A percentile compares a stretch with the other conserved stretches of the same genome.
phyloP scores from a whole-genome alignment of 768 basidiomycete species.

The Amanita pallidorosea region DNA sequence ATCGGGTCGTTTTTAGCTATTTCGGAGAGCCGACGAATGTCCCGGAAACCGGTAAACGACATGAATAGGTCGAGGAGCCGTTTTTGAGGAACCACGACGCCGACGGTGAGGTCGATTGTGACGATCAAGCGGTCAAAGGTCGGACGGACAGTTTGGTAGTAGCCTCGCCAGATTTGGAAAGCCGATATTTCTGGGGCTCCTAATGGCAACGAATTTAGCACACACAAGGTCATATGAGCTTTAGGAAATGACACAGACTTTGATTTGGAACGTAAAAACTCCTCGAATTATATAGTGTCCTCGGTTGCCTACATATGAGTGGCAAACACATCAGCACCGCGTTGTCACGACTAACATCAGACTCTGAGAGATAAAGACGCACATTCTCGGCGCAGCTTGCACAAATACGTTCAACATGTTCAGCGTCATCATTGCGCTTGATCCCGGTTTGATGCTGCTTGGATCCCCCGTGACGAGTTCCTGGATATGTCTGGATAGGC shows the following conservation, averaged over 20 bases:
- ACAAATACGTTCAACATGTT: slow-evolving; percentile 6
- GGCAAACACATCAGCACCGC: not conserved
- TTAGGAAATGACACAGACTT: not conserved
- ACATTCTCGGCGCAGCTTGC: slow-evolving; percentile 3
- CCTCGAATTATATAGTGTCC: slow-evolving; percentile 1
- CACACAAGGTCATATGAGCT: too few relatives aligned
- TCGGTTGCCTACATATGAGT: not conserved
- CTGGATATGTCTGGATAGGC: not conserved
- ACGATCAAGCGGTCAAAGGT: slow-evolving; percentile 1
- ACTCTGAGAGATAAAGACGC: too few relatives aligned
- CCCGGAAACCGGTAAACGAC: not conserved
- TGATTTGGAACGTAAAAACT: slow-evolving; percentile 1
- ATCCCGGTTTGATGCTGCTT: not conserved
- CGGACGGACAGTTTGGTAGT: slow-evolving; percentile 5
- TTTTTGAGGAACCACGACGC: not conserved
- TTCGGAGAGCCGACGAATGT: not conserved
- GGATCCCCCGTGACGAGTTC: not conserved
- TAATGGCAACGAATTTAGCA: not conserved
- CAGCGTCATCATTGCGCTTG: slow-evolving; percentile 1
- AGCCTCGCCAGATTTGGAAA: slow-evolving; percentile 3
- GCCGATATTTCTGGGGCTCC: not conserved
- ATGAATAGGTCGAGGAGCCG: not conserved
- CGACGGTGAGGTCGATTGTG: not conserved
- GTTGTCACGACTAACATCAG: not conserved
- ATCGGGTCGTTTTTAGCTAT: not conserved